Evolutionary conservation across 352 stramenopile species (phyloP), one percentile per base, ranked within the genome.

Genomic region (Globisporangium barbulae): DNA sequence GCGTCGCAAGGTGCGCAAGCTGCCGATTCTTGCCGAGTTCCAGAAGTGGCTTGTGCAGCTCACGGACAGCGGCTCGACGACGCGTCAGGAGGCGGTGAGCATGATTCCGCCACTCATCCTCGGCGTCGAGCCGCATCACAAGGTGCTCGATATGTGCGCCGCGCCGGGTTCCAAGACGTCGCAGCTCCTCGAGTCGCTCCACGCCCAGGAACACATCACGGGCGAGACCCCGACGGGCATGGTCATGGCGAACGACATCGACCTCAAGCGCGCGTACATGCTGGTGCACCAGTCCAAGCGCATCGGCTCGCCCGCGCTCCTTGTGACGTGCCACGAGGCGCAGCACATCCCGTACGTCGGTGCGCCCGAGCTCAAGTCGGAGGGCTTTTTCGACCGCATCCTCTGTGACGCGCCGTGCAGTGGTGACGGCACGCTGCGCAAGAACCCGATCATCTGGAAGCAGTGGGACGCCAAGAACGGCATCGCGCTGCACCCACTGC

Each of bases 21-120:
- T 98, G 53, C 78, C 88, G 63, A 85, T 90, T 30, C 75, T 99
- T 2, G 83, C 93, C 62, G 80, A 96, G 55, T 97, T 99, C 61
- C 95, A 99, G 74, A 86, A 97, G 49, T 99, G 95, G 92, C 86
- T 99, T 22, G 96, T 98, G 28, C 85, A 95, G 56, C 83, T 99
- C 47, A 98, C 90, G 15, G 81, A 97, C 66, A 90, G 84, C 49
- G 96, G 97, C 37, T 96, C 84, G 56, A 96, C 99, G 56, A 99
- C 97, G 22, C 92, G 98, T 44, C 98, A 99, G 77, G 98, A 99
- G 70, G 87, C 98, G 5, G 98, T 99, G 59, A 98, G 89, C 68
- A 99, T 99, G 97, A 96, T 99, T 58, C 98, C 98, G 21, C 97
- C 98, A 22, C 88, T 99, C 50, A 92, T 99, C 47, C 80, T 99